Percentiles rank a stretch among this genome's conserved stretches.
Evolutionary conservation across 2,329 filamentous ascomycete genomes (phyloP).

Genomic region (Claviceps pazoutovae): DNA sequence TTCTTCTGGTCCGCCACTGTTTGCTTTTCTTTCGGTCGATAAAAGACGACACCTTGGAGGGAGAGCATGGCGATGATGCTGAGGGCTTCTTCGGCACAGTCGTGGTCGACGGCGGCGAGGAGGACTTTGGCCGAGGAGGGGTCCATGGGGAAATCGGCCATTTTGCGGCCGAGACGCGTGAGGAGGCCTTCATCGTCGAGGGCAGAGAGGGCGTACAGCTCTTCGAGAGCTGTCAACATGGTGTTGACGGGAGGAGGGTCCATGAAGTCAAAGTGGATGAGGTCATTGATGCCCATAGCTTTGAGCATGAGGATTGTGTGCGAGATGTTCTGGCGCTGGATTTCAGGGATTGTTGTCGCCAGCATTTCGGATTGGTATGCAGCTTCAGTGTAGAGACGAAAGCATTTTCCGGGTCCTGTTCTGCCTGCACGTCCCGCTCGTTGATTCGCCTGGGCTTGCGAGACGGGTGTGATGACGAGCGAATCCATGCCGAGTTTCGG

Average conservation of each 20-base stretch:
- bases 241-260: conserved; percentile 95
- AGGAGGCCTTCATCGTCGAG: conserved; percentile 91
- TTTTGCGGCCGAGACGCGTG: conserved; percentile 82
- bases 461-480: conserved; percentile 88
- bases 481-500: conserved; percentile 97
- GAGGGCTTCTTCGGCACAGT: conserved; percentile 86
- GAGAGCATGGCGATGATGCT: conserved; percentile 92
- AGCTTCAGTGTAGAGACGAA: conserved; percentile 86
- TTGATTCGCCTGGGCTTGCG: conserved; percentile 92
- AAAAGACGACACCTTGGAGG: conserved; percentile 75
- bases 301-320: conserved; percentile 95
- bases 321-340: conserved; percentile 85
- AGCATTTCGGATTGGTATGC: conserved; percentile 96
- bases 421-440: conserved; percentile 82
- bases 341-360: conserved; percentile 89
- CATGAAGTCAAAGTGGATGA: conserved; percentile 98
- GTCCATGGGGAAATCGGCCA: conserved; percentile 98
- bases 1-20: conserved; percentile 95
- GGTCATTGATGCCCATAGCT: conserved; percentile 96
- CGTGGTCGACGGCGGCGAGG: conserved; percentile 73
- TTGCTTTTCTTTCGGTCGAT: conserved; percentile 95
- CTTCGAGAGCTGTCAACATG: conserved; percentile 91
- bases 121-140: conserved; percentile 81
- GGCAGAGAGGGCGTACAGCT: conserved; percentile 81
- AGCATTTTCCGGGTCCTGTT: conserved; percentile 92